These are phyloP conservation scores for Primulina tabacum DNA, from an alignment of 257 asterid genomes.

Conservation along the genomic window DNA sequence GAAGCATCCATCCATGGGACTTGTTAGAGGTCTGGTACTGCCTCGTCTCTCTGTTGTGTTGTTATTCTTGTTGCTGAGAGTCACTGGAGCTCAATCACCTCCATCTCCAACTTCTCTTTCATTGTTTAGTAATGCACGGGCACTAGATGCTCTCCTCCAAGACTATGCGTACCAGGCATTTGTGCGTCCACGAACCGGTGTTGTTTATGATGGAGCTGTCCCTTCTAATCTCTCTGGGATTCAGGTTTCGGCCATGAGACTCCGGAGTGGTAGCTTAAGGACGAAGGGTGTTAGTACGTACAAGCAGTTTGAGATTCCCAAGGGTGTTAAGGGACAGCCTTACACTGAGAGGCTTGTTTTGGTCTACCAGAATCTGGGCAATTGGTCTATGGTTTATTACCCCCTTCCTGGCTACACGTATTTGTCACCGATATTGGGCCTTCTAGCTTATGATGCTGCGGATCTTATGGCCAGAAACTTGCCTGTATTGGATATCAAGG, in stretches of 20 bases:
- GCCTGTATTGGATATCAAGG: conserved; percentile 38
- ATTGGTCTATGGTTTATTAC: conserved; percentile 43
- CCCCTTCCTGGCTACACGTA: conserved; percentile 44
- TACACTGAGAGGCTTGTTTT: conserved; percentile 62
- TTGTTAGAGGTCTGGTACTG: conserved; percentile 39
- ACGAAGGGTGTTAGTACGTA: conserved; percentile 39
- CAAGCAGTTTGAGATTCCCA: conserved; percentile 54
- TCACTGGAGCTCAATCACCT: conserved; percentile 31
- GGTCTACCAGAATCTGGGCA: conserved; percentile 64
- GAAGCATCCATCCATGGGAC: conserved; percentile 30
- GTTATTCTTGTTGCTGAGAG: conserved; percentile 32
- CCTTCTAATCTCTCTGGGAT: conserved; percentile 61
- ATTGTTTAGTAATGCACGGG: conserved; percentile 30
- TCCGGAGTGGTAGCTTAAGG: conserved; percentile 66
- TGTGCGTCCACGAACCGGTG: conserved; percentile 50
- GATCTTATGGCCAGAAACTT: conserved; percentile 45
- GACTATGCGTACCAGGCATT: conserved; percentile 52
- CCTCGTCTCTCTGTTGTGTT: conserved; percentile 30
- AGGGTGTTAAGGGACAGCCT: conserved; percentile 43
- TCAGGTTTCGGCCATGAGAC: conserved; percentile 56
- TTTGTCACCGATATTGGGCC: conserved; percentile 61
- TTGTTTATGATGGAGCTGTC: conserved; percentile 43
- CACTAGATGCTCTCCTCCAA: conserved; percentile 58
- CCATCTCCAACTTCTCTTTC: conserved; percentile 16
- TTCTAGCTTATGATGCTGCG: conserved; percentile 64